Evolutionary conservation across 495 filamentous ascomycete species (phyloP), one percentile per base, ranked within the genome.

Genomic region (Staphylotrichum longicolle): DNA sequence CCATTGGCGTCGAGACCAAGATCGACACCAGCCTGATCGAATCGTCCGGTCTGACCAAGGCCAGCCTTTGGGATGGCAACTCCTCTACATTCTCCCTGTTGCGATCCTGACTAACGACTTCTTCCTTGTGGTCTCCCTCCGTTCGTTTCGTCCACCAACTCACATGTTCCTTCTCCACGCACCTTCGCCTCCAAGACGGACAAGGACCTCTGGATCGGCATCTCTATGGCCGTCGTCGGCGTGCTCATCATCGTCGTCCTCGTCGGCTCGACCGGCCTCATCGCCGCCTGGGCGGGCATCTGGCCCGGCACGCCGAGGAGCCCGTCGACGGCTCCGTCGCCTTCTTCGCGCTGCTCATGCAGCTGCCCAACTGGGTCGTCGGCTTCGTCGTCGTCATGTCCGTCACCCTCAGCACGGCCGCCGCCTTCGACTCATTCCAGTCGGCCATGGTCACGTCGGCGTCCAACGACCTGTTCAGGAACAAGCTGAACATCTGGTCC

Each of bases 121-220:
- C 77, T 91, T 91, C 74, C 75, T 91, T 39, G 68, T 69, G 62
- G 61, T 35, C 10, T n/a, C 42, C 10, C 14, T 10, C 14, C 7
- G 14, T 33, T 8, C 35, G 30, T 27, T 7, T 11, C 30, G 11
- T 9, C 52, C 30, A 60, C 14, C 33, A 15, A 44, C 7, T 10
- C 37, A 11, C 20, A 56, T n/a, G 39, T 33, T 8, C 49, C 58
- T 90, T 88, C 75, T 91, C 83, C 91, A 66, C 86, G 88, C 52
- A 88, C 89, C n/a, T 91, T 91, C 68, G 86, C 88, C 27, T 86
- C 87, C 59, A 87, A 85, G 66, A 88, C 88, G 1, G 89, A 91
- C 75, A 85, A 78, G 60, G 89, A 91, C 64, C 81, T 91, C n/a
- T 83, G 81, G 76, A 77, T 89, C 56, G 88, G 88, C 10, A 78